These are phyloP conservation scores for Clonostachys rosea DNA, from an alignment of 2,329 filamentous ascomycete species.

Conservation along the genomic window DNA sequence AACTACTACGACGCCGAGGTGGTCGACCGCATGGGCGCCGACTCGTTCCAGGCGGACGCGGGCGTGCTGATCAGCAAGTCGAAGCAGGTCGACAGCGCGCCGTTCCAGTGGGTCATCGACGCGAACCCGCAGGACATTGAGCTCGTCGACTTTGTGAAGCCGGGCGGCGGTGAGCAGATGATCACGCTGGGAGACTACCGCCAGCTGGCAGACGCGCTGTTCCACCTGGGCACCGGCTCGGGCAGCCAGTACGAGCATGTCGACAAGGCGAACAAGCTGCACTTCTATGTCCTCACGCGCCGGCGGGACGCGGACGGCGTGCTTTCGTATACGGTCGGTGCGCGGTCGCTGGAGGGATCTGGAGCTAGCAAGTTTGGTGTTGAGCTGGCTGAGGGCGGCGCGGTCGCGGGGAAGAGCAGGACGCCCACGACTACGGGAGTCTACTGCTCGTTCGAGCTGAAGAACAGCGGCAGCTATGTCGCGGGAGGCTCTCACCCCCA, in stretches of 20 bases:
- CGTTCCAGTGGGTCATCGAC: conserved; percentile 51
- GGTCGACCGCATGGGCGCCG: conserved; percentile 47
- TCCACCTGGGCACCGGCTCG: conserved; percentile 47
- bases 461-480: conserved; percentile 34
- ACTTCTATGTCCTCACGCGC: conserved; percentile 42
- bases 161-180: conserved; percentile 39
- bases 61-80: conserved; percentile 51
- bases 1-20: conserved; percentile 48
- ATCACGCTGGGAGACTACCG: conserved; percentile 48
- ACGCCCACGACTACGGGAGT: conserved; percentile 23
- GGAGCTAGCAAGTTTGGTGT: conserved; percentile 19
- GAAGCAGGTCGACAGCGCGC: conserved; percentile 34
- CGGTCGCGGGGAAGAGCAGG: conserved; percentile 12
- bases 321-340: conserved; percentile 42
- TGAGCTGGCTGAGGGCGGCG: conserved; percentile 25
- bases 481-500: conserved; percentile 16
- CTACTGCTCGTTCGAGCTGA: conserved; percentile 39
- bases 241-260: conserved; percentile 43
- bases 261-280: conserved; percentile 39
- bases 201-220: conserved; percentile 47
- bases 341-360: conserved; percentile 31
- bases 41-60: conserved; percentile 44
- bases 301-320: conserved; percentile 33
- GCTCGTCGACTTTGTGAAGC: conserved; percentile 42
- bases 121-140: conserved; percentile 47